Conservation (phyloP, 1,139 yeast species). For the Geotrichum restrictum region DNA sequence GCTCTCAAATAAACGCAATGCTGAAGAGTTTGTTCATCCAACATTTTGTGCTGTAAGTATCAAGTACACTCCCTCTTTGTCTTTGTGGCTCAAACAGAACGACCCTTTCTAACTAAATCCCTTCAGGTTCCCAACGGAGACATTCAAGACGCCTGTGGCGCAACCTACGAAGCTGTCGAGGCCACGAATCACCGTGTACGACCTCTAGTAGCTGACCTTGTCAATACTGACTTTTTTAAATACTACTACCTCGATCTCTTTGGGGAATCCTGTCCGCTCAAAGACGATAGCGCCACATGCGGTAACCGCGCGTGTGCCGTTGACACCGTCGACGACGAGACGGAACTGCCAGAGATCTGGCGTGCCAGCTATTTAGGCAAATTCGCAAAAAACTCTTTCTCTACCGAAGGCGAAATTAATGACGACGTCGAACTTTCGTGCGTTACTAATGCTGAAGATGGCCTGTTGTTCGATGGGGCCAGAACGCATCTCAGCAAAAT, state of each 20-base stretch:
- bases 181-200: conserved; percentile 48
- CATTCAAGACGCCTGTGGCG: conserved; percentile 45
- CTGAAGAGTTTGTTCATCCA: conserved; percentile 18
- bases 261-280: conserved; percentile 78
- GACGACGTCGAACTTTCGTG: conserved; percentile 21
- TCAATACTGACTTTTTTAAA: conserved; percentile 52
- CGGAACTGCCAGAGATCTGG: conserved; percentile 64
- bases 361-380: conserved; percentile 71
- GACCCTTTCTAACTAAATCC: conserved; percentile 17
- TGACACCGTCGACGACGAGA: conserved; percentile 57
- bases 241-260: conserved; percentile 83
- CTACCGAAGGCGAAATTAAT: conserved; percentile 26
- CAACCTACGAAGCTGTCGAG: conserved; percentile 54
- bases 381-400: conserved; percentile 47
- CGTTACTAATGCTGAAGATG: conserved; percentile 21
- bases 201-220: conserved; percentile 54
- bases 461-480: conserved; percentile 11
- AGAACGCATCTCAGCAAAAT: conserved; percentile 1
- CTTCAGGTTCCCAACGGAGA: conserved; percentile 23
- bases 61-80: neutral
- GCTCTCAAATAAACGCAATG: conserved; percentile 11
- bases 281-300: conserved; percentile 75
- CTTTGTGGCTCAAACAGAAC: neutral
- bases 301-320: conserved; percentile 94
- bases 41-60: conserved; percentile 19